Percentiles rank a stretch among this genome's conserved stretches.
These are phyloP conservation scores for Chiua virens DNA, from an alignment of 768 basidiomycete genomes.

Conservation along the genomic window DNA sequence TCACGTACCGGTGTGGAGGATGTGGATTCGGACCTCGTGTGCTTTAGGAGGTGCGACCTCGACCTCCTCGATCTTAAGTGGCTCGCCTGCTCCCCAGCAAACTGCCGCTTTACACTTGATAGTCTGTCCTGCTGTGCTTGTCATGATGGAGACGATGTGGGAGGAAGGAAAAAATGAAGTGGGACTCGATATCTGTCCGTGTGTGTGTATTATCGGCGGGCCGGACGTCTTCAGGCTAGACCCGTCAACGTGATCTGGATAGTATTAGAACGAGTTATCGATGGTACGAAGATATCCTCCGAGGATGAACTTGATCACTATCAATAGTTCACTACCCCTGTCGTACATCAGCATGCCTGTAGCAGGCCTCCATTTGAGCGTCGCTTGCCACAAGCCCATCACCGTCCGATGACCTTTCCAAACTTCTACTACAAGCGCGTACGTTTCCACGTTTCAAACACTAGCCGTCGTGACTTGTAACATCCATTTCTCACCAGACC, in stretches of 20 bases:
- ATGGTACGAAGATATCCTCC: conserved; percentile 1
- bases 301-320: too few species aligned
- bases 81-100: conserved; percentile 91
- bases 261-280: conserved; percentile 1
- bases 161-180: conserved; percentile 10
- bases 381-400: too few species aligned
- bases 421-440: conserved; percentile 93
- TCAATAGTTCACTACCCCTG: too few species aligned
- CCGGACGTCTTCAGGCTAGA: not conserved
- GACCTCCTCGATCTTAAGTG: conserved; percentile 85
- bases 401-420: conserved; percentile 58
- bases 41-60: conserved; percentile 90
- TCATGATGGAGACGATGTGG: conserved; percentile 48
- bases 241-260: not conserved
- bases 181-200: not conserved
- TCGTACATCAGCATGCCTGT: too few species aligned
- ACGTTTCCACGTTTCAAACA: conserved; percentile 29
- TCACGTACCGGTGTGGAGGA: conserved; percentile 80
- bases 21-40: conserved; percentile 91
- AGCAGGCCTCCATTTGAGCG: too few species aligned
- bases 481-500: conserved; percentile 45
- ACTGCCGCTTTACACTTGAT: conserved; percentile 92
- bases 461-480: not conserved
- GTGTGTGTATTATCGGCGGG: conserved; percentile 2
- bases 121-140: conserved; percentile 69